Evolutionary conservation across 225 moss, liverwort and hornwort species (phyloP).

Genomic region (Pleurozium schreberi): DNA sequence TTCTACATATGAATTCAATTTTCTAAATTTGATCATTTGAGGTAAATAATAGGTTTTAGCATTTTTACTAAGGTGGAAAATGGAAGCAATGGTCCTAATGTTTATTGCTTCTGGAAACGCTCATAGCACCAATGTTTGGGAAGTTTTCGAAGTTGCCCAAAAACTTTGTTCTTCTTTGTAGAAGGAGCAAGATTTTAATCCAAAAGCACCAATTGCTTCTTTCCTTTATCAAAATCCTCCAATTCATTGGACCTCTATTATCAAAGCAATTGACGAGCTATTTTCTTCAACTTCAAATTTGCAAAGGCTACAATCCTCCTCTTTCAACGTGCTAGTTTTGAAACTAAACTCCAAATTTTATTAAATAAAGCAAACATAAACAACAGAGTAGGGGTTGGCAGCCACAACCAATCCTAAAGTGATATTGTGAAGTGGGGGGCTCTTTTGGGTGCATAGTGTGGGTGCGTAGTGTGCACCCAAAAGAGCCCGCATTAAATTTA

Average conservation of each 20-base stretch:
- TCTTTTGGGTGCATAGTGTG: too few species aligned
- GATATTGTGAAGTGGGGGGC: too few species aligned
- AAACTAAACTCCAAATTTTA: neutral
- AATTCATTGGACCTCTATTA: neutral
- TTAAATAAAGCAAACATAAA: rapidly evolving
- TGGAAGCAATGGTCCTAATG: neutral
- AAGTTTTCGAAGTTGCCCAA: neutral
- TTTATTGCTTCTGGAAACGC: rapidly evolving
- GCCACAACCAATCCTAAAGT: neutral
- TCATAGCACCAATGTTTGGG: rapidly evolving
- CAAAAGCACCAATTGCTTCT: neutral
- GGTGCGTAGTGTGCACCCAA: too few species aligned
- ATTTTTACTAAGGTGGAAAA: neutral
- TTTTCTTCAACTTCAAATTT: neutral
- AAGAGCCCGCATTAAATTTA: too few species aligned
- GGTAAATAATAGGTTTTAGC: neutral
- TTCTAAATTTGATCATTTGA: rapidly evolving
- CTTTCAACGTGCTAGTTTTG: neutral
- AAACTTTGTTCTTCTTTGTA: rapidly evolving
- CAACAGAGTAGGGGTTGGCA: rapidly evolving
- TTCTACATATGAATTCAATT: neutral
- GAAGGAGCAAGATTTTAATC: too few species aligned
- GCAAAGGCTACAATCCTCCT: rapidly evolving
- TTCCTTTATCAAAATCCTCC: neutral
- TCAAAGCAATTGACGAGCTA: neutral